Base-by-base conservation (phyloP, 2,329 filamentous ascomycete species). In the Penicillium aurantiogriseum region DNA sequence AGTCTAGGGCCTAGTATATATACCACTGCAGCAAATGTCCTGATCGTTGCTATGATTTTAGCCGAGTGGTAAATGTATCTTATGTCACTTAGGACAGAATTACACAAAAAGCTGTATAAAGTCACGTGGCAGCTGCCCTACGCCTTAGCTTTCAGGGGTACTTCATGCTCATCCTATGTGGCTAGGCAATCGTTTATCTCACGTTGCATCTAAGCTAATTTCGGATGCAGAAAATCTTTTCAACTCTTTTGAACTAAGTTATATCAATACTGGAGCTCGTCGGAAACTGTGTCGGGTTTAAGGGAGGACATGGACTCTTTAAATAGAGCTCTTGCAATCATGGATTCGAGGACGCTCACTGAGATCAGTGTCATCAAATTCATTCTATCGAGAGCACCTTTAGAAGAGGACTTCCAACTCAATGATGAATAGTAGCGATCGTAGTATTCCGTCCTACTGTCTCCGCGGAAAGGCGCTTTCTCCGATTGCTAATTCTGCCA, bases 401-500 rank as follows among this genome's bases (percentile, higher is more conserved):
- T 11, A 5, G 27, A 45, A 45, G 17, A 4, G 6, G 8, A 8
- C 17, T 19, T 29, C 43, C 43, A 15, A 19, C n/a, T 21, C 27
- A 19, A 19, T 29, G 3, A 43, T 27, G 4, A 29, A 29, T 17
- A 27, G 17, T 9, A 27, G 25, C 5, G 5, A n/a, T 27, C 15
- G 19, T 9, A 5, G 5, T 27, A 10, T 27, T 43, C 15, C n/a
- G 4, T 39, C 10, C n/a, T 39, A 19, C 15, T 3, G 7, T 31
- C 27, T 45, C 10, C n/a, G 17, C 17, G 23, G 23, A 17, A n/a
- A 25, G 21, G 21, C 15, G 23, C 4, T 25, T 43, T n/a, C 15
- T 7, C 42, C 42, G 52, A 52, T 56, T 19, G 17, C 45, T 33
- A 50, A 57, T 63, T 62, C 58, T 65, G 61, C 56, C 58, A 21